phyloP scores from a whole-genome alignment of 2,329 filamentous ascomycete genomes.

The Neocatenulostroma microsporum region DNA sequence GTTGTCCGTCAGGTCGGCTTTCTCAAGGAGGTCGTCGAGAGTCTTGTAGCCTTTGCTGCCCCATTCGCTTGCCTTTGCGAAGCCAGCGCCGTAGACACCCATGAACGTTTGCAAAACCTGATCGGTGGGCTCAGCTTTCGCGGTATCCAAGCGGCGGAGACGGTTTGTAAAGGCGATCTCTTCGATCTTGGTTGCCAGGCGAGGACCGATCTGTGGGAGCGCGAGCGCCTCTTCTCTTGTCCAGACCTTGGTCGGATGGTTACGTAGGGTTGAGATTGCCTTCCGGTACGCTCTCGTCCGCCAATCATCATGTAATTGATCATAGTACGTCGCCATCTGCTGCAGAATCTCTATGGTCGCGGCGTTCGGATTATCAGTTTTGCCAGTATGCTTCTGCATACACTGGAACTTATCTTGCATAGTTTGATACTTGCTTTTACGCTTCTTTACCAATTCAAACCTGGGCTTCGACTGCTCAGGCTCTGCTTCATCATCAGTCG shows the following conservation, averaged over 20 bases:
- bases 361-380: constrained; percentile 58
- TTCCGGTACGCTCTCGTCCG: constrained; percentile 67
- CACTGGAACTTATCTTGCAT: constrained; percentile 46
- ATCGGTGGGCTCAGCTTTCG: constrained; percentile 59
- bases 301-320: constrained; percentile 68
- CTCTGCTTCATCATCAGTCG: constrained; percentile 10
- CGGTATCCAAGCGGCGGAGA: constrained; percentile 64
- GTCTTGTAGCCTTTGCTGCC: constrained; percentile 65
- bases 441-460: constrained; percentile 11
- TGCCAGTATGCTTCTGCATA: constrained; percentile 49
- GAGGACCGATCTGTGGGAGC: constrained; percentile 61
- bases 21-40: constrained; percentile 59
- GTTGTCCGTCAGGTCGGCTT: constrained; percentile 57
- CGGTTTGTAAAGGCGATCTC: constrained; percentile 72
- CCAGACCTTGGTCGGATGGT: constrained; percentile 54
- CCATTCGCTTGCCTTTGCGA: constrained; percentile 64
- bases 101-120: constrained; percentile 61
- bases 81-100: constrained; percentile 70
- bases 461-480: constrained; percentile 4
- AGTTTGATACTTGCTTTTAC: constrained; percentile 15
- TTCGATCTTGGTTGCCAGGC: constrained; percentile 77
- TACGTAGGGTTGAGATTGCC: constrained; percentile 64
- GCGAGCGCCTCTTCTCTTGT: constrained; percentile 61
- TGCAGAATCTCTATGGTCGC: constrained; percentile 69
- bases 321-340: constrained; percentile 72